Percentiles rank a stretch among this genome's conserved stretches.
Evolutionary conservation across 1,284 basidiomycete genomes (phyloP).

Genomic region (Boletus smithii): DNA sequence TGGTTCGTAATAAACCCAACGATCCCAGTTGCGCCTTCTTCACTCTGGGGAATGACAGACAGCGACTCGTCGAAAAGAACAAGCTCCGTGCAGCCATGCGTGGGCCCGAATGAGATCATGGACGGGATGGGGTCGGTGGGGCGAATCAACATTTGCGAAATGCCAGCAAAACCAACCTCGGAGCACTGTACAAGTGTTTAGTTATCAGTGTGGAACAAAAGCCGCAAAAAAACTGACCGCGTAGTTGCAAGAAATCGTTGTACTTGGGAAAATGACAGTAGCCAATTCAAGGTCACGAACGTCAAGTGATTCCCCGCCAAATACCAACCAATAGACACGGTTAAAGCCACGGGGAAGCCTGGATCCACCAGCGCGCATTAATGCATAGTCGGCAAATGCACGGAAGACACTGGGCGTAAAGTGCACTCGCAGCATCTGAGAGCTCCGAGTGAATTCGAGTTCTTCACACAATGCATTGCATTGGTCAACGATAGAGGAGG

Average conservation of each 20-base stretch:
- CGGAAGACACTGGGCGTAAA: slow-evolving; percentile 32
- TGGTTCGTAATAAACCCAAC: slow-evolving; percentile 26
- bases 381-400: slow-evolving; percentile 27
- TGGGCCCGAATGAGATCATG: slow-evolving; percentile 23
- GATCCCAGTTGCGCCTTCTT: slow-evolving; percentile 23
- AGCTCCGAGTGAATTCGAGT: slow-evolving; percentile 22
- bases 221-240: slow-evolving; percentile 17
- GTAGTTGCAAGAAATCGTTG: slow-evolving; percentile 33
- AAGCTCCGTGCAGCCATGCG: slow-evolving; percentile 29
- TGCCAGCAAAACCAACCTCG: slow-evolving; percentile 32
- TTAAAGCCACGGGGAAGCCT: slow-evolving; percentile 25
- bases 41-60: slow-evolving; percentile 17
- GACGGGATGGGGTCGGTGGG: slow-evolving; percentile 28
- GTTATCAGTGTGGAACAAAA: not conserved
- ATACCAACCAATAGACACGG: slow-evolving; percentile 32
- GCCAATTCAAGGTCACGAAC: slow-evolving; percentile 28
- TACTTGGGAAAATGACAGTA: slow-evolving; percentile 21
- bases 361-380: slow-evolving; percentile 18
- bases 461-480: slow-evolving; percentile 26
- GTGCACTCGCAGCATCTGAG: slow-evolving; percentile 28
- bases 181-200: slow-evolving; percentile 21
- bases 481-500: slow-evolving; percentile 26
- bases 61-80: slow-evolving; percentile 27
- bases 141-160: slow-evolving; percentile 29
- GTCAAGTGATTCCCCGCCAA: slow-evolving; percentile 27